phyloP scores from a whole-genome alignment of 2,329 filamentous ascomycete species.

The Xylaria sp. region DNA sequence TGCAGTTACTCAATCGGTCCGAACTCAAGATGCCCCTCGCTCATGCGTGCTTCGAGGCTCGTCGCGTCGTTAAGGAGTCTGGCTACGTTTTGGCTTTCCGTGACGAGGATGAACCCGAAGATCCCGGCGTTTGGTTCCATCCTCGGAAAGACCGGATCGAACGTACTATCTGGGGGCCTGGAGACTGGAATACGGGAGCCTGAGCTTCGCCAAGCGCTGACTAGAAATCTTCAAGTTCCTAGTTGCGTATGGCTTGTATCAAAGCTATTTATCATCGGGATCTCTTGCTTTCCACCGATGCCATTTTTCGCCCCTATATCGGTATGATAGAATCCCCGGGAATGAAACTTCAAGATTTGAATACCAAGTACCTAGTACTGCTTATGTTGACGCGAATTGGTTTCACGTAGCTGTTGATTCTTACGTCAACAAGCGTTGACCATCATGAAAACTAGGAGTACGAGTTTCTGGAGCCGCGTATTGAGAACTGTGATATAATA shows the following conservation, averaged over 20 bases:
- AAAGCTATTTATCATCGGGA: not conserved
- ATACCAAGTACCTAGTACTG: too few relatives aligned
- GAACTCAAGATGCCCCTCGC: constrained; percentile 42
- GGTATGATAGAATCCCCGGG: too few relatives aligned
- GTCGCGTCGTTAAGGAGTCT: constrained; percentile 41
- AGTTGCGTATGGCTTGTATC: not conserved
- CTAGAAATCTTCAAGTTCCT: not conserved
- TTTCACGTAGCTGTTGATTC: too few relatives aligned
- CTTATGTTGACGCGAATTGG: too few relatives aligned
- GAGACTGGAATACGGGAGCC: constrained; percentile 34
- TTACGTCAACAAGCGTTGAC: too few relatives aligned
- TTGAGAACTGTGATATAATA: too few relatives aligned
- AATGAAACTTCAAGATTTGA: too few relatives aligned
- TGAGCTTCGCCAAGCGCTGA: not conserved
- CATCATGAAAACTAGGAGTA: too few relatives aligned
- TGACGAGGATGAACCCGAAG: constrained; percentile 42
- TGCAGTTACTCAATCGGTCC: constrained; percentile 42
- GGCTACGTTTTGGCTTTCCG: constrained; percentile 45
- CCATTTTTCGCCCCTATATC: too few relatives aligned
- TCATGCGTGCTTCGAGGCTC: constrained; percentile 45
- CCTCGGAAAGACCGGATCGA: constrained; percentile 42
- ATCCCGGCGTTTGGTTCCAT: constrained; percentile 47
- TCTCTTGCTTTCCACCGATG: too few relatives aligned
- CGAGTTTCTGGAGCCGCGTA: too few relatives aligned
- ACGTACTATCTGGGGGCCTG: constrained; percentile 44